Evolutionary conservation across 1,284 basidiomycete species (phyloP).

Genomic region (Termitomyces sp.): DNA sequence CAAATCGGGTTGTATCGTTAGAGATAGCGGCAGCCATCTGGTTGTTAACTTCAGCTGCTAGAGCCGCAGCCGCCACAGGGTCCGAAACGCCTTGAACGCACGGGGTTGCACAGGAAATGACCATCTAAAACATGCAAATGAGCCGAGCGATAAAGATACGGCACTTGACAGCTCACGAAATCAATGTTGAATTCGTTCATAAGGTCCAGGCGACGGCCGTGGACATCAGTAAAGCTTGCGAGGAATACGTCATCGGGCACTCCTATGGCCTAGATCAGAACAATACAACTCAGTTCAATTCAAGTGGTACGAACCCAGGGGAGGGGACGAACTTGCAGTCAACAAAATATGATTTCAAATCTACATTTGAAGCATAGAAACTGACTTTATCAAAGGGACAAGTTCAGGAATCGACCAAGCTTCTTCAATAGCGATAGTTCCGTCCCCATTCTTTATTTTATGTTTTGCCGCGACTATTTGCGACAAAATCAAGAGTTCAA

Average conservation of each 20-base stretch:
- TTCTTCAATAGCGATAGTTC: constrained; percentile 37
- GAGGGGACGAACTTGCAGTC: constrained; percentile 5
- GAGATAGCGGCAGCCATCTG: constrained; percentile 32
- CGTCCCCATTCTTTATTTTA: constrained; percentile 25
- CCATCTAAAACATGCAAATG: constrained; percentile 29
- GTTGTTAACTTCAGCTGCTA: constrained; percentile 34
- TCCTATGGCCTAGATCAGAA: constrained; percentile 18
- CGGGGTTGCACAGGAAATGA: constrained; percentile 36
- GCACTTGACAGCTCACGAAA: constrained; percentile 23
- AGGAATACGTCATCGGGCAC: constrained; percentile 25
- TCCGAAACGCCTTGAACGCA: constrained; percentile 39
- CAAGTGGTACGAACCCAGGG: constrained; percentile 5
- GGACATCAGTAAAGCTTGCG: constrained; percentile 35
- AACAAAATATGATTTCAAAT: not conserved
- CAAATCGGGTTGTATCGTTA: constrained; percentile 38
- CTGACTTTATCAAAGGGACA: constrained; percentile 23
- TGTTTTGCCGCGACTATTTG: not conserved
- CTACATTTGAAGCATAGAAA: not conserved
- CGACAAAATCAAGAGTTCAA: not conserved
- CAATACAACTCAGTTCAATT: not conserved
- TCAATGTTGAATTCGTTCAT: constrained; percentile 40
- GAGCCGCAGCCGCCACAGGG: constrained; percentile 27
- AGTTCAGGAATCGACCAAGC: constrained; percentile 37
- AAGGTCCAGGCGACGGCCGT: constrained; percentile 32
- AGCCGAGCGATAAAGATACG: not conserved